Base-by-base conservation (phyloP, 495 filamentous ascomycete genomes). In the Aspergillus indologenus region DNA sequence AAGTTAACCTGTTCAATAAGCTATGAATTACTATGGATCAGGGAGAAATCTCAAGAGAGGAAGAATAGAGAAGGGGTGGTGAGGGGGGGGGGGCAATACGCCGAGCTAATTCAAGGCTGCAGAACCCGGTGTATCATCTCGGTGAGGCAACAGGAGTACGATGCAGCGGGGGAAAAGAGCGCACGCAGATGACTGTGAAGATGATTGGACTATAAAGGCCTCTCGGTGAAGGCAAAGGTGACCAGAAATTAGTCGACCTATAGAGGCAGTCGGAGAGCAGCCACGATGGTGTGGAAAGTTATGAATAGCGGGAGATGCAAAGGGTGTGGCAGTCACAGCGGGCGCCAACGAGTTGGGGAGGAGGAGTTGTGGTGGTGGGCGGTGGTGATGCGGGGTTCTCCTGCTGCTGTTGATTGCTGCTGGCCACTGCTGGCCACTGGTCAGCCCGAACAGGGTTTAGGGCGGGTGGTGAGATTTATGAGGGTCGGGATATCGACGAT, bases 61-160 rank as follows among this genome's bases (percentile, higher is more conserved):
- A 1, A 20, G 14, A 53, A 53, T 53, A 43, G 55, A 20, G 40
- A 23, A 55, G 15, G 52, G 19, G 20, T 51, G 46, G 48, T 31
- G 58, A 29, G 54, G 53, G 45, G 48, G 45, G 48, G 57, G 40
- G 42, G 26, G 59, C 43, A 56, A 51, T 54, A 45, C 40, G 34
- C 49, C 31, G 53, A 58, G 56, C 56, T 56, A 61, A 56, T 61
- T 61, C 59, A 21, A 56, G 45, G 59, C 53, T 59, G 59, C 59
- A 65, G 53, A 59, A 46, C 17, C 59, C 57, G 48, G 22, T 54
- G 57, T 54, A 65, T 59, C 59, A 61, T 62, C 51, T 61, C 58
- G 63, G 60, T 62, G 63, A 65, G 63, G 63, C 63, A 55, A 49
- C 50, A 44, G 51, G 26, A 61, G 44, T 44, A 34, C 29, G 55